Conservation (phyloP, 257 asterid species). For the Ligustrum vulgare region DNA sequence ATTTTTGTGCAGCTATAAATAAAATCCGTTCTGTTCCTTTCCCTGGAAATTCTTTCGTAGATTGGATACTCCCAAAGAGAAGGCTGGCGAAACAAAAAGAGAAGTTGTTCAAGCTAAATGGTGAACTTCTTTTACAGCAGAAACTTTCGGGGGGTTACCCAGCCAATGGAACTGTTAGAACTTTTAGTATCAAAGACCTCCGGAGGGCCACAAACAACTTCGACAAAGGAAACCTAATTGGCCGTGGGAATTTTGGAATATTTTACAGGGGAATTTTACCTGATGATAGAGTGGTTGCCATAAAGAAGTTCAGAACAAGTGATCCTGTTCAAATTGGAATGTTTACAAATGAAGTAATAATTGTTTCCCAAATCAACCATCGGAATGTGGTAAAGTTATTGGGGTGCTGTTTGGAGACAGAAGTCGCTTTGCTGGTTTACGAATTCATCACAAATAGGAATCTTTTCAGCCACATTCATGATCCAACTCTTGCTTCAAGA, state of each 20-base stretch:
- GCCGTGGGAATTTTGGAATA: slow-evolving; percentile 34
- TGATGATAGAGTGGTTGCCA: slow-evolving; percentile 29
- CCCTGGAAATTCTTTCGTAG: slow-evolving; percentile 26
- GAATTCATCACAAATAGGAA: slow-evolving; percentile 36
- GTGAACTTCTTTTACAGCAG: slow-evolving; percentile 37
- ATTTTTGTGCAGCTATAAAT: neutral
- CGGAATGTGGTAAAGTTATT: slow-evolving; percentile 41
- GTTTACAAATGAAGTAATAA: slow-evolving; percentile 37
- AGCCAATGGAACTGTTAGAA: slow-evolving; percentile 25
- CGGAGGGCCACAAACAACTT: slow-evolving; percentile 41
- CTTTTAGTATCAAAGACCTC: slow-evolving; percentile 34
- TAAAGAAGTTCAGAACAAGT: slow-evolving; percentile 28
- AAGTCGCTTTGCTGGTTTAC: slow-evolving; percentile 41
- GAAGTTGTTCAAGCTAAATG: slow-evolving; percentile 43
- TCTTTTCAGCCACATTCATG: slow-evolving; percentile 32
- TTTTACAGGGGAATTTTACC: slow-evolving; percentile 41
- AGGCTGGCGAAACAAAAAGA: slow-evolving; percentile 28
- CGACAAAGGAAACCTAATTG: slow-evolving; percentile 31
- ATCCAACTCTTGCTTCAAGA: slow-evolving; percentile 16
- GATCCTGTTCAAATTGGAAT: slow-evolving; percentile 36
- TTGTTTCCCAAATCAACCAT: slow-evolving; percentile 45
- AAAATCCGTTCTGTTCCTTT: neutral
- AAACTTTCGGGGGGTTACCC: slow-evolving; percentile 27
- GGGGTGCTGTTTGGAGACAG: slow-evolving; percentile 45
- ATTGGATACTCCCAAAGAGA: slow-evolving; percentile 30